A percentile compares a stretch with the other conserved stretches of the same genome.
Evolutionary conservation across 805 yeast species (phyloP).

Genomic region (Saturnispora mendoncae): DNA sequence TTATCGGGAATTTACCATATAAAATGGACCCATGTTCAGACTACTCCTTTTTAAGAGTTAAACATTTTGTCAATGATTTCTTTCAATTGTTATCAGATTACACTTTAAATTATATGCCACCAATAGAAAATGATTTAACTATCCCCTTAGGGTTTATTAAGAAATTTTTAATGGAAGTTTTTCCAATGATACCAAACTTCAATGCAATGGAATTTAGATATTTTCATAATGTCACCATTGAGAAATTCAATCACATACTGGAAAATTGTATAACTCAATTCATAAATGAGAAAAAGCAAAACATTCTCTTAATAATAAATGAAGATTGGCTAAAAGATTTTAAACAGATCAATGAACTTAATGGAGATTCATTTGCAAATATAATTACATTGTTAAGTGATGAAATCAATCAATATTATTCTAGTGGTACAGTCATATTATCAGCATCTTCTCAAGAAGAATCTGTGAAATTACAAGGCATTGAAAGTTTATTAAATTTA

Average conservation of each 20-base stretch:
- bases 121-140: conserved; percentile 46
- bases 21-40: conserved; percentile 66
- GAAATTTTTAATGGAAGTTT: conserved; percentile 44
- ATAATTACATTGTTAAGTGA: conserved; percentile 20
- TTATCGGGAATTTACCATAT: conserved; percentile 55
- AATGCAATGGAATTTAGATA: conserved; percentile 46
- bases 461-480: conserved; percentile 19
- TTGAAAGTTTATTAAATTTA: conserved; percentile 24
- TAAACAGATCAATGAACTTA: conserved; percentile 24
- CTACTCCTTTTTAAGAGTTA: conserved; percentile 67
- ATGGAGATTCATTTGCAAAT: conserved; percentile 22
- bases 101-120: conserved; percentile 63
- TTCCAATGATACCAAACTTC: conserved; percentile 62
- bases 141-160: conserved; percentile 55
- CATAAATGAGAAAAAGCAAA: conserved; percentile 26
- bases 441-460: background rate
- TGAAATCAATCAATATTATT: conserved; percentile 23
- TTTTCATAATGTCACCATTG: conserved; percentile 28
- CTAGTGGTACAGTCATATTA: conserved; percentile 17
- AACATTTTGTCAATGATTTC: conserved; percentile 59
- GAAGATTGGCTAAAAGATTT: conserved; percentile 27
- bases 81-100: conserved; percentile 65
- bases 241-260: conserved; percentile 28
- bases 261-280: conserved; percentile 21
- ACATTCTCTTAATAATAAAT: conserved; percentile 26